Percentiles rank a stretch among this genome's conserved stretches.
Evolutionary conservation across 768 basidiomycete genomes (phyloP).

Genomic region (Suillus cothurnatus): DNA sequence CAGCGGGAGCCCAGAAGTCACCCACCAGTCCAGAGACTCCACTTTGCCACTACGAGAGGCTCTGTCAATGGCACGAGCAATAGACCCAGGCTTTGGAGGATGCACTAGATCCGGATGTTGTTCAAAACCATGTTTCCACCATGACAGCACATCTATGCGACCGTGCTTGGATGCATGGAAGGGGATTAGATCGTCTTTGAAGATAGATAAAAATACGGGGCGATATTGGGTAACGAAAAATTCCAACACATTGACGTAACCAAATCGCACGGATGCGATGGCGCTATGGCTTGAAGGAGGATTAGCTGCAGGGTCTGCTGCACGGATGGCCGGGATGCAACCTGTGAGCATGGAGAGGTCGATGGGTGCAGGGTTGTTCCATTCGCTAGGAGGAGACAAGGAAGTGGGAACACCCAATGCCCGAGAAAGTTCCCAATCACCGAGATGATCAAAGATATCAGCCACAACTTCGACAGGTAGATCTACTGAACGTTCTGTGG

Average conservation of each 20-base stretch:
- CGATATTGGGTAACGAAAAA: slow-evolving; percentile 70
- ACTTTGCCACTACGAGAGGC: slow-evolving; percentile 80
- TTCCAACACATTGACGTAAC: slow-evolving; percentile 74
- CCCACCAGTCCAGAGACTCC: slow-evolving; percentile 82
- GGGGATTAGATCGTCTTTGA: slow-evolving; percentile 70
- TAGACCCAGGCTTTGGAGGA: slow-evolving; percentile 52
- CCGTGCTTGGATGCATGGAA: slow-evolving; percentile 79
- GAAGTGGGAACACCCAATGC: slow-evolving; percentile 77
- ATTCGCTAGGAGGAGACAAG: slow-evolving; percentile 64
- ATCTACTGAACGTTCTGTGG: slow-evolving; percentile 49
- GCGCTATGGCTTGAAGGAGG: slow-evolving; percentile 75
- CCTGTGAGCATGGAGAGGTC: slow-evolving; percentile 77
- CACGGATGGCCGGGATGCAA: slow-evolving; percentile 58
- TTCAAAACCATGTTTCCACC: slow-evolving; percentile 75
- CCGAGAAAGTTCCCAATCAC: slow-evolving; percentile 83
- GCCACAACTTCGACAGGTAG: slow-evolving; percentile 78
- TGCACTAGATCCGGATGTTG: slow-evolving; percentile 62
- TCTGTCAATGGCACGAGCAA: slow-evolving; percentile 73
- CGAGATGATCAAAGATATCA: slow-evolving; percentile 75
- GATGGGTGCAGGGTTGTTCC: slow-evolving; percentile 67
- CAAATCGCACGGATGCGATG: slow-evolving; percentile 67
- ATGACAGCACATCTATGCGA: slow-evolving; percentile 68
- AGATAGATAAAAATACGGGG: slow-evolving; percentile 63
- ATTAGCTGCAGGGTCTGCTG: slow-evolving; percentile 53
- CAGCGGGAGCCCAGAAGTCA: slow-evolving; percentile 59